phyloP scores from a whole-genome alignment of 1,284 basidiomycete genomes.

The Malassezia obtusa region DNA sequence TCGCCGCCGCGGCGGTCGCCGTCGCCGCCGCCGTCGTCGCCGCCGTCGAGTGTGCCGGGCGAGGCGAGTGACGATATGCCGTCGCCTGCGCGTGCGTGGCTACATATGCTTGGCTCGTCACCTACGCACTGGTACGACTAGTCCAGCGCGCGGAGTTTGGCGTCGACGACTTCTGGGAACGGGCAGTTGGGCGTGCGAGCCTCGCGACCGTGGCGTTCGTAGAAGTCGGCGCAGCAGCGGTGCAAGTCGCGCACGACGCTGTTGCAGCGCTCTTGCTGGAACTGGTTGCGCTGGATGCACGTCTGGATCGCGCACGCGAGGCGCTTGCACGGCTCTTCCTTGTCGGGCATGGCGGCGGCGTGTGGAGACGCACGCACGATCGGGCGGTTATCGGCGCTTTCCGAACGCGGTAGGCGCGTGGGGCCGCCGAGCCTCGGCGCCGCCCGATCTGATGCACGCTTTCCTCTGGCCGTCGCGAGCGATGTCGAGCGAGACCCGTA shows the following conservation, averaged over 20 bases:
- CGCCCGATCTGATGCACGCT: no score
- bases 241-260: conserved; percentile 36
- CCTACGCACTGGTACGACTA: conserved; percentile 8
- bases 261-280: conserved; percentile 39
- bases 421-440: no score
- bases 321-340: conserved; percentile 36
- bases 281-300: conserved; percentile 36
- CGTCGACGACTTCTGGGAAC: conserved; percentile 13
- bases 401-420: no score
- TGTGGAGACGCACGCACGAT: neutral
- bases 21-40: neutral
- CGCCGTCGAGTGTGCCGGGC: conserved; percentile 7
- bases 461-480: no score
- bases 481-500: neutral
- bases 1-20: neutral
- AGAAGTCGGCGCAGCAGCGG: conserved; percentile 39
- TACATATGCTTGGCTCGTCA: conserved; percentile 10
- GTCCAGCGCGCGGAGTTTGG: neutral
- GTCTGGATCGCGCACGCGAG: conserved; percentile 38
- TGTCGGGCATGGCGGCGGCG: conserved; percentile 2
- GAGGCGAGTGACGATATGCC: conserved; percentile 7
- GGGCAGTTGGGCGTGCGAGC: conserved; percentile 38
- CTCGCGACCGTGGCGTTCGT: conserved; percentile 26
- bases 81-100: conserved; percentile 2
- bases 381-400: neutral